Percentiles rank a stretch among this genome's conserved stretches.
phyloP scores from a whole-genome alignment of 2,329 filamentous ascomycete genomes.

The Cyphellophora attinorum region DNA sequence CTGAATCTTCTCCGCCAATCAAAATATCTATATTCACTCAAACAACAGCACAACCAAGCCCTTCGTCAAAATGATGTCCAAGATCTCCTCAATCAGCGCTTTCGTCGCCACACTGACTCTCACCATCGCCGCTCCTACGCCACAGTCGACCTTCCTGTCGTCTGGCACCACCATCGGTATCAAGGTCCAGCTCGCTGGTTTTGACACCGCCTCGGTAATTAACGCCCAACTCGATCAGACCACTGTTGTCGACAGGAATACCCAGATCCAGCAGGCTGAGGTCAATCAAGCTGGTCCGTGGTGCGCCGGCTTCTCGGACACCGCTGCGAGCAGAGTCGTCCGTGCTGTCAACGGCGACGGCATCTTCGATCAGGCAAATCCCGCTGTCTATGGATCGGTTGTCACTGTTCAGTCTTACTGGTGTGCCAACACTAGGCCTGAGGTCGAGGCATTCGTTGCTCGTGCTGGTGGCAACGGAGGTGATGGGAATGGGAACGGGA shows the following conservation, averaged over 20 bases:
- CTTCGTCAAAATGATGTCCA: too few species aligned
- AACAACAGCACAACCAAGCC: too few species aligned
- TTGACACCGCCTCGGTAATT: not conserved
- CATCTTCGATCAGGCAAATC: not conserved
- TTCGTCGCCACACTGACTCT: too few species aligned
- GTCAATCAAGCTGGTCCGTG: slow-evolving; percentile 25
- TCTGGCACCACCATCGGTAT: too few species aligned
- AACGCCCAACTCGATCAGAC: slow-evolving; percentile 19
- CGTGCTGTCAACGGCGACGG: not conserved
- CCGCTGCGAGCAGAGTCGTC: not conserved
- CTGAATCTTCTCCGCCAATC: too few species aligned
- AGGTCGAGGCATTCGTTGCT: not conserved
- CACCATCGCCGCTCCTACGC: too few species aligned
- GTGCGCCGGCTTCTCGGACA: not conserved
- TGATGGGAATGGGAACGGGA: too few species aligned
- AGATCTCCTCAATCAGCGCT: too few species aligned
- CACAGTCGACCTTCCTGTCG: too few species aligned
- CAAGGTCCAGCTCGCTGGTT: not conserved
- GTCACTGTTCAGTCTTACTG: not conserved
- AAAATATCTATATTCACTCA: too few species aligned
- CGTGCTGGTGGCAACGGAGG: too few species aligned
- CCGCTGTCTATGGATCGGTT: not conserved
- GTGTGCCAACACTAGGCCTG: not conserved
- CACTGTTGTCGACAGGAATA: slow-evolving; percentile 38
- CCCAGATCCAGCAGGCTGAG: slow-evolving; percentile 39